Evolutionary conservation across 148 eudicot species (phyloP).

Genomic region (Rhododendron henanense): DNA sequence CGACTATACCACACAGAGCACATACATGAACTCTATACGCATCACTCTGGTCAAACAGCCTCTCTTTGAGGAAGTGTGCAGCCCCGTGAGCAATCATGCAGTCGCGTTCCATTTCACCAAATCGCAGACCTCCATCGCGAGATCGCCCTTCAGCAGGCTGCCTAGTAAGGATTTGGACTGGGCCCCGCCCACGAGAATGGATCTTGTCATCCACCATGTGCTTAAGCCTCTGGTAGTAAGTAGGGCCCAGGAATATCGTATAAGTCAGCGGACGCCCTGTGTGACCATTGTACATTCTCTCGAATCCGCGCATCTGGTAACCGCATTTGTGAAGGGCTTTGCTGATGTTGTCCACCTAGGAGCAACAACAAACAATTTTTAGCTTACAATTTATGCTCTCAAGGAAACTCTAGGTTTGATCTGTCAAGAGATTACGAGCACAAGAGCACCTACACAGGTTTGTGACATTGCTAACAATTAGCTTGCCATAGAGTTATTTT

Average conservation of each 20-base stretch:
- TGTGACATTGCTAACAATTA: not conserved
- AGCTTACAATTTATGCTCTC: not conserved
- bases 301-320: conserved; percentile 95
- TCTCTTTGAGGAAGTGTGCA: conserved; percentile 83
- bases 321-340: conserved; percentile 95
- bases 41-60: conserved; percentile 94
- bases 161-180: conserved; percentile 88
- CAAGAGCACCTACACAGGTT: not conserved
- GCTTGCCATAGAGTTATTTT: not conserved
- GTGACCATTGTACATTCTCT: conserved; percentile 95
- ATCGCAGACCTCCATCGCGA: conserved; percentile 93
- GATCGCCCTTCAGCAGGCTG: conserved; percentile 98
- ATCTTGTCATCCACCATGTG: conserved; percentile 98
- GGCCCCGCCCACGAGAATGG: conserved; percentile 93
- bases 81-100: conserved; percentile 99
- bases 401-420: not conserved
- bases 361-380: not conserved
- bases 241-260: conserved; percentile 92
- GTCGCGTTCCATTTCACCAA: conserved; percentile 97
- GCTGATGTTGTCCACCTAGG: conserved; percentile 81
- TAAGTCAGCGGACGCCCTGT: conserved; percentile 73
- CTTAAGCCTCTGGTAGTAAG: conserved; percentile 92
- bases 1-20: conserved; percentile 75
- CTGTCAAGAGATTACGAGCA: not conserved
- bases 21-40: conserved; percentile 92